Evolutionary conservation across 768 basidiomycete genomes (phyloP), one percentile per base, ranked within the genome.

Genomic region (Termitomyces heimii): DNA sequence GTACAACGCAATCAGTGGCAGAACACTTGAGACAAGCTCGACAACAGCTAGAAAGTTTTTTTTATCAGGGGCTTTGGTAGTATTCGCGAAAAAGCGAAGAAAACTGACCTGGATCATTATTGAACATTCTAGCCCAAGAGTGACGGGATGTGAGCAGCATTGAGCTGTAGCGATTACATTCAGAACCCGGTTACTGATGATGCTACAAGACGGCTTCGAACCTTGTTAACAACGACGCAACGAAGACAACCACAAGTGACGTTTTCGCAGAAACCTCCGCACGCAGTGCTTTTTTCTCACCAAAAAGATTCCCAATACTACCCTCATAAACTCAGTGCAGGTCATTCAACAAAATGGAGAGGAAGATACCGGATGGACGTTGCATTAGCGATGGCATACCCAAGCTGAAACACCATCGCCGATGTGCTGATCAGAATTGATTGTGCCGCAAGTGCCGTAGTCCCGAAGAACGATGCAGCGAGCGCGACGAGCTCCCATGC

Each of bases 401-500:
- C 49, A 3, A 57, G 49, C 35, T 57, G 56, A 20, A 45, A 45
- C 20, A 42, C 34, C 42, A 37, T 51, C 14, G 49, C 56, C 24
- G 49, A 44, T 2, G 50, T 57, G 26, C 16, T 54, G 3, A 57
- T 32, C 13, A 53, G 26, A 20, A 57, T 53, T 5, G 50, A 52
- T 20, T 53, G 56, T 1, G 32, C 29, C 5, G 50, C 35, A 4
- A 57, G 50, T 14, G 43, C 32, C 5, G 44, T 52, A n/a, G 56
- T 50, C 1, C 56, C 50, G 28, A 57, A 79, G 71, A n/a, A n/a
- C n/a, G n/a, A n/a, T n/a, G n/a, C n/a, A n/a, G n/a, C n/a, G n/a
- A n/a, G n/a, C 24, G 84, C 85, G 37, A 89, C 69, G 10, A 92
- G 79, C 71, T 96, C 94, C 95, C 95, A 95, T 35, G 88, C 86